Conservation (phyloP, 768 basidiomycete genomes). For the Rhodotorula graminis region DNA sequence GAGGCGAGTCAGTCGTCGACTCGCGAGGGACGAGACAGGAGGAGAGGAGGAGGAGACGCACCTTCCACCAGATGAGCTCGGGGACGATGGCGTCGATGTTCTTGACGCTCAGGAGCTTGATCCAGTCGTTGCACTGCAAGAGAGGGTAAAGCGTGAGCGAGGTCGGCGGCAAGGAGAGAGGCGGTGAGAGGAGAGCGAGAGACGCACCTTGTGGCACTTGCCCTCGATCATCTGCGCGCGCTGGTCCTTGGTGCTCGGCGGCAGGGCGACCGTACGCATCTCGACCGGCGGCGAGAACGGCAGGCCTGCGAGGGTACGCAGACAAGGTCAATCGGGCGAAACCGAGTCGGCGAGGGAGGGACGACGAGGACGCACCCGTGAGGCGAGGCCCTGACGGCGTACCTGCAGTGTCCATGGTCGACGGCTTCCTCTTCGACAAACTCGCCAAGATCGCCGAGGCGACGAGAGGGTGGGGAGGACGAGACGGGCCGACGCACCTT, state of each 20-base stretch:
- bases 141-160: neutral
- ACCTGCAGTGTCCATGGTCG: conserved; percentile 86
- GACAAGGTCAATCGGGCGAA: neutral
- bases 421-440: conserved; percentile 74
- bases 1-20: neutral
- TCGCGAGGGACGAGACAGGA: too few species aligned
- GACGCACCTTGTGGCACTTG: conserved; percentile 58
- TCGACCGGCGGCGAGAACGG: conserved; percentile 73
- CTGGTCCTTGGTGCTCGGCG: conserved; percentile 58
- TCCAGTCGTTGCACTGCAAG: conserved; percentile 61
- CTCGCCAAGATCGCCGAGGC: conserved; percentile 64
- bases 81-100: conserved; percentile 65
- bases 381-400: neutral
- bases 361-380: conserved; percentile 16
- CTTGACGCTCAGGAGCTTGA: conserved; percentile 67
- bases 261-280: conserved; percentile 54
- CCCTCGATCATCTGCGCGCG: conserved; percentile 61
- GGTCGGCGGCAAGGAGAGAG: neutral
- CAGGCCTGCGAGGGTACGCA: conserved; percentile 47
- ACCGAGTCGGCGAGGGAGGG: fast-evolving
- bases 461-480: neutral
- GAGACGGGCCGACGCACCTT: conserved; percentile 59
- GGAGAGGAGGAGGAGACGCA: conserved; percentile 13
- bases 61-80: conserved; percentile 61
- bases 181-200: too few species aligned